Evolutionary conservation across 495 filamentous ascomycete species (phyloP), one percentile per base, ranked within the genome.

Genomic region (Penicillium atrosanguineum): DNA sequence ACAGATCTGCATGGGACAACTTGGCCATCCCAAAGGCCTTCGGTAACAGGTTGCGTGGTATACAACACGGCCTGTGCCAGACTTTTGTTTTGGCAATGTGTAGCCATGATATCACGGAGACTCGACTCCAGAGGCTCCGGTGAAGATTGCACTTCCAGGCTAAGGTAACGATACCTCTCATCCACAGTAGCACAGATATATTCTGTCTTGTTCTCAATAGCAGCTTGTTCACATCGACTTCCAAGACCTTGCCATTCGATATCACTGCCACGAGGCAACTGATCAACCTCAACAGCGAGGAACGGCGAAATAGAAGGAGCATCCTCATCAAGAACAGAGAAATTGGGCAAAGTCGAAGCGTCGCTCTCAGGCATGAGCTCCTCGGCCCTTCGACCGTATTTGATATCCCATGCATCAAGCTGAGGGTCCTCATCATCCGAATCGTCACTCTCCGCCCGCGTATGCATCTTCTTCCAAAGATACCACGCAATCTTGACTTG

Each of bases 211-310:
- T 37, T 46, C 7, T 60, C 41, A 29, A 70, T 19, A 21, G 50
- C 60, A 40, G 68, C 44, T 16, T 65, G 49, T 43, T 52, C 41
- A 54, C 74, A 72, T 14, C 49, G 67, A 42, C 62, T 61, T 6
- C 79, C 79, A 25, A 79, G 54, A 23, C 73, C 81, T 58, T 85
- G 82, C 90, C 90, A 93, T 69, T 95, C 90, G 36, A 95, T 81
- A 48, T 75, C 74, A 54, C 81, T 84, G 14, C 70, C 76, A 28
- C 87, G 78, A 1, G 90, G 90, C 34, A 95, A 69, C 53, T 82
- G 79, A 38, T 83, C 78, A 12, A 93, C 88, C 50, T 93, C 81
- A 3, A 84, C 85, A 0, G 84, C 82, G 60, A 92, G 84, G 52
- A 91, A 78, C 3, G 85, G 85, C 1, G 91, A 86, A 19, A 76